Percentiles rank a stretch among this genome's conserved stretches.
Conservation (phyloP, 2,329 filamentous ascomycete species). For the Pseudogymnoascus sp. region DNA sequence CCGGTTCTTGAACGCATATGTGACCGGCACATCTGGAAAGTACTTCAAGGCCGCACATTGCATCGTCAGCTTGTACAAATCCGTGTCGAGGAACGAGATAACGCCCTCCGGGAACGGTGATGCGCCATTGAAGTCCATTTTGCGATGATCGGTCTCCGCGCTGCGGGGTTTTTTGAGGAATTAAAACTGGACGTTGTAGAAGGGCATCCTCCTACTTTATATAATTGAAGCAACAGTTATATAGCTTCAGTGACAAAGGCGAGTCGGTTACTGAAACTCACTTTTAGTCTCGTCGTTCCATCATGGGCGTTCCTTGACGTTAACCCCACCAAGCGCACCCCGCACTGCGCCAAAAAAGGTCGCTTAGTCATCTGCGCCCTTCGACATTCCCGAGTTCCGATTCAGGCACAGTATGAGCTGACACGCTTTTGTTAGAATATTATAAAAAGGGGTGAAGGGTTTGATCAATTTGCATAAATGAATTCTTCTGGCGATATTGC, state of each 20-base stretch:
- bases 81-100: slow-evolving; percentile 73
- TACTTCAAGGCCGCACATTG: slow-evolving; percentile 93
- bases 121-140: slow-evolving; percentile 58
- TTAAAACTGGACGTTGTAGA: background rate
- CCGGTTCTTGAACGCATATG: slow-evolving; percentile 90
- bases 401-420: background rate
- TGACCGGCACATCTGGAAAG: slow-evolving; percentile 74
- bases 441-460: background rate
- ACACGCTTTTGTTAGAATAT: background rate
- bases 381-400: background rate
- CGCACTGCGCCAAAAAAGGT: background rate
- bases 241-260: background rate
- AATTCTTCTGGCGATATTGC: background rate
- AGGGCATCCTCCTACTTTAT: background rate
- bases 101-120: slow-evolving; percentile 65
- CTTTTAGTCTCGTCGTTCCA: background rate
- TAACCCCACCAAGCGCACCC: background rate
- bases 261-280: slow-evolving; percentile 1
- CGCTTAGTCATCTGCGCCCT: background rate
- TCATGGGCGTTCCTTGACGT: background rate
- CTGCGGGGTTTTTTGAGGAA: background rate
- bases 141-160: slow-evolving; percentile 7
- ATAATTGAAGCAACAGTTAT: background rate
- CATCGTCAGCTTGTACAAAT: slow-evolving; percentile 91
- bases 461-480: background rate